phyloP scores from a whole-genome alignment of 768 basidiomycete species.

The Pleurotus sapidus region DNA sequence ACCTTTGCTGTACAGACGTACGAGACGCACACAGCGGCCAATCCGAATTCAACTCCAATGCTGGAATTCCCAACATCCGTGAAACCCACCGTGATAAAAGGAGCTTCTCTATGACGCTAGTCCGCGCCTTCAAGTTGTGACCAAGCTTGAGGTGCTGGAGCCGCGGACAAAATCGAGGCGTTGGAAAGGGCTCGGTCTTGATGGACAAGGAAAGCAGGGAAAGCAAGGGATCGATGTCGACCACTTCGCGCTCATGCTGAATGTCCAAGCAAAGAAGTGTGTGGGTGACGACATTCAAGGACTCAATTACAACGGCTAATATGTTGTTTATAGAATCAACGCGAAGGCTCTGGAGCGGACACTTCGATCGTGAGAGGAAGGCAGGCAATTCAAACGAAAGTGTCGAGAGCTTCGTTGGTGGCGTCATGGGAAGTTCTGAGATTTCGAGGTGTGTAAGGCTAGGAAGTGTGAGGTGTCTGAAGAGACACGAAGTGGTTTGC shows the following conservation, averaged over 20 bases:
- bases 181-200: background rate
- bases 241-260: background rate
- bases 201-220: background rate
- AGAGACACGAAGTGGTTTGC: background rate
- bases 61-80: background rate
- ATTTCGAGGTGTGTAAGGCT: background rate
- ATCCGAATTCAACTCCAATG: background rate
- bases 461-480: background rate
- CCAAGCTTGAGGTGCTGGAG: background rate
- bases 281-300: background rate
- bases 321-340: slow-evolving; percentile 9
- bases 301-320: background rate
- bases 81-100: slow-evolving; percentile 1
- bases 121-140: background rate
- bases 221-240: background rate
- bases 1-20: background rate
- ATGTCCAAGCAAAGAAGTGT: slow-evolving; percentile 2
- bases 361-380: slow-evolving; percentile 3
- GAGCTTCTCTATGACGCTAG: background rate
- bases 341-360: slow-evolving; percentile 3
- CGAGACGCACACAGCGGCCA: background rate
- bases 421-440: background rate
- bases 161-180: background rate
- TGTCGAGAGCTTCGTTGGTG: background rate
- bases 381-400: background rate